Conservation (phyloP, 2,329 filamentous ascomycete species). For the Diplodia seriata region DNA sequence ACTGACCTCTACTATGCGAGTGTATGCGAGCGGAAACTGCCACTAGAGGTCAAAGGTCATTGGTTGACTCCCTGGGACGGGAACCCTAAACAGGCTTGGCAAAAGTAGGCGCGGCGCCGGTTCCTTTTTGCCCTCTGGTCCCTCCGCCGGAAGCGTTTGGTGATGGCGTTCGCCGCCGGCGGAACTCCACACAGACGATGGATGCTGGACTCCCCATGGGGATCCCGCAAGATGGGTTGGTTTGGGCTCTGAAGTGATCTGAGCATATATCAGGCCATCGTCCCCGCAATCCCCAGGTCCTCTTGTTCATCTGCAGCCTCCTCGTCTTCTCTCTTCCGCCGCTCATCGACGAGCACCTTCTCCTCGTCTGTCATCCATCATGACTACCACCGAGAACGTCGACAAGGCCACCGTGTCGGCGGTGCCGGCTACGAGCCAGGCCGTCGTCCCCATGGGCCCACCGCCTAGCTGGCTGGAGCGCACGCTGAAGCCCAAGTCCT, state of each 20-base stretch:
- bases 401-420: slow-evolving; percentile 33
- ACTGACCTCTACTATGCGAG: neutral
- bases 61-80: neutral
- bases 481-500: slow-evolving; percentile 47
- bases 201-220: neutral
- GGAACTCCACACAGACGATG: neutral
- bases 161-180: too few relatives aligned
- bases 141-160: neutral
- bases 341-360: neutral
- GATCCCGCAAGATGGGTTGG: neutral
- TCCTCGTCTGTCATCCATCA: neutral
- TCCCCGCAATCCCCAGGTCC: neutral
- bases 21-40: neutral
- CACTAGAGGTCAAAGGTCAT: too few relatives aligned
- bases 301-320: neutral
- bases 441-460: slow-evolving; percentile 33
- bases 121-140: neutral
- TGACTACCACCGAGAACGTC: neutral
- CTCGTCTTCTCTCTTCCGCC: neutral
- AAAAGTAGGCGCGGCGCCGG: neutral
- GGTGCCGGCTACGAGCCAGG: slow-evolving; percentile 27
- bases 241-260: neutral
- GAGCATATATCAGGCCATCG: neutral
- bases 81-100: neutral
- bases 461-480: slow-evolving; percentile 45